These are phyloP conservation scores for Geotrichum candidum DNA, from an alignment of 1,139 yeast species.

Conservation along the genomic window DNA sequence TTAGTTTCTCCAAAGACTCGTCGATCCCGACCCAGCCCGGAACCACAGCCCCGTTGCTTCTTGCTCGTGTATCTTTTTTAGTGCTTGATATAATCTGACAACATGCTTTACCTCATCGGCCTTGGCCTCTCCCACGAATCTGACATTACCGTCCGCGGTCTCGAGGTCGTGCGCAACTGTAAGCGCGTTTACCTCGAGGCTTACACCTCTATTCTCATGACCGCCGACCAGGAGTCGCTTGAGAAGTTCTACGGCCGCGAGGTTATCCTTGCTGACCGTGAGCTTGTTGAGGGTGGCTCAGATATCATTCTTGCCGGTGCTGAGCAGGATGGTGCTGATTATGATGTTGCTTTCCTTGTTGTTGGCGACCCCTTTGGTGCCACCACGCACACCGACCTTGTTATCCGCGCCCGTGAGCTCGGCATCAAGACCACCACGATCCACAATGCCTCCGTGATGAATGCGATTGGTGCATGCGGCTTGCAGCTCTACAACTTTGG, in stretches of 20 bases:
- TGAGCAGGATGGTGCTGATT: slow-evolving; percentile 52
- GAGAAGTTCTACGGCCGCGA: slow-evolving; percentile 83
- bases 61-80: not conserved
- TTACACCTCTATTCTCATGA: slow-evolving; percentile 91
- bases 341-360: slow-evolving; percentile 83
- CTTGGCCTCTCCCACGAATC: slow-evolving; percentile 83
- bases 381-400: slow-evolving; percentile 92
- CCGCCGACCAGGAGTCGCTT: slow-evolving; percentile 57
- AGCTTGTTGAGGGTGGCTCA: slow-evolving; percentile 83
- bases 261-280: slow-evolving; percentile 87
- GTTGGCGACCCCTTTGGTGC: slow-evolving; percentile 99
- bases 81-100: not conserved
- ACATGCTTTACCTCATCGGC: slow-evolving; percentile 85
- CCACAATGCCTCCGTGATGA: slow-evolving; percentile 96
- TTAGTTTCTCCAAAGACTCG: not conserved
- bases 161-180: slow-evolving; percentile 76
- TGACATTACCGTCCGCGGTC: slow-evolving; percentile 92
- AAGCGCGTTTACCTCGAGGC: slow-evolving; percentile 90
- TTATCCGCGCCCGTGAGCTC: slow-evolving; percentile 80
- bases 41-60: not conserved
- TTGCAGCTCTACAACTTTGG: slow-evolving; percentile 92
- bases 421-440: slow-evolving; percentile 72
- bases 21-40: not conserved
- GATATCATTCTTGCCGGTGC: slow-evolving; percentile 77
- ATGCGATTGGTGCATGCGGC: slow-evolving; percentile 98